Conservation (phyloP, 495 filamentous ascomycete species). For the Penicillium alfredii region DNA sequence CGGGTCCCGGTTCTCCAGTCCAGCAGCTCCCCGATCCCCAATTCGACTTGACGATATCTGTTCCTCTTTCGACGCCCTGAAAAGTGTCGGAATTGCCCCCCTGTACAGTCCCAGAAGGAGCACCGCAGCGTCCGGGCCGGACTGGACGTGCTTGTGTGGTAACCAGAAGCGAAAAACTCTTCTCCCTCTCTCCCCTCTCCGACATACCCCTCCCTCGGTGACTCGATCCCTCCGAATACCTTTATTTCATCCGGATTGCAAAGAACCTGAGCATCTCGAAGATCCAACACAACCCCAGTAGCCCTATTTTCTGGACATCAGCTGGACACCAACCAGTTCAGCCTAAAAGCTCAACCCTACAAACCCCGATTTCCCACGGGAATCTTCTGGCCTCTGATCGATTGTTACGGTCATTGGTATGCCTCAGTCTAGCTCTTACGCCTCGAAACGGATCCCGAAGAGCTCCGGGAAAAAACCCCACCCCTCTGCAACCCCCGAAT, state of each 20-base stretch:
- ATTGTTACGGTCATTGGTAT: slow-evolving; percentile 17
- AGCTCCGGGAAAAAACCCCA: slow-evolving; percentile 22
- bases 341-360: slow-evolving; percentile 2
- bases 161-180: slow-evolving; percentile 14
- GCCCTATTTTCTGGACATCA: slow-evolving; percentile 2
- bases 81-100: slow-evolving; percentile 44
- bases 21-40: slow-evolving; percentile 61
- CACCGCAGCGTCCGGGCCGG: slow-evolving; percentile 35
- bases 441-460: slow-evolving; percentile 31
- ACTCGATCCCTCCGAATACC: slow-evolving; percentile 10
- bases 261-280: no score
- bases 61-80: slow-evolving; percentile 50
- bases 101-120: slow-evolving; percentile 36
- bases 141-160: slow-evolving; percentile 38
- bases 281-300: no score
- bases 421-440: slow-evolving; percentile 24
- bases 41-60: slow-evolving; percentile 73
- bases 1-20: slow-evolving; percentile 71
- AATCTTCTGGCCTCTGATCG: no score
- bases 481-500: slow-evolving; percentile 21
- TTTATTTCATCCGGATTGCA: no score
- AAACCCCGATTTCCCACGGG: neutral
- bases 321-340: neutral
- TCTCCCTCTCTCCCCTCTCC: slow-evolving; percentile 7
- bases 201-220: slow-evolving; percentile 12